phyloP scores from a whole-genome alignment of 306 rosid species.

The Medicago arabica region DNA sequence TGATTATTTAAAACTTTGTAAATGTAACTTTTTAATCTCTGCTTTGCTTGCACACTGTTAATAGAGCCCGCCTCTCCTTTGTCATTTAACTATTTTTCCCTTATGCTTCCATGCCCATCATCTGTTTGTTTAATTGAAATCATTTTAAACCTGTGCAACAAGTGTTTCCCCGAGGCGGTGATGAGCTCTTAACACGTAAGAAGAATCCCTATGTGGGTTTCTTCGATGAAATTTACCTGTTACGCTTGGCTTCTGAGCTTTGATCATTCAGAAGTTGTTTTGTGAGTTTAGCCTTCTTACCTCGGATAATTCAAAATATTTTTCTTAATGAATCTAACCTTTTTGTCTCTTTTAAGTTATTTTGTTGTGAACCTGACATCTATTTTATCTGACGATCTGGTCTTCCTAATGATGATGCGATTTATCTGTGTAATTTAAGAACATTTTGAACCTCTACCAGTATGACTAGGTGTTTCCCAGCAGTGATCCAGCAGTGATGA shows the following conservation, averaged over 20 bases:
- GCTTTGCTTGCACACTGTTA: background rate
- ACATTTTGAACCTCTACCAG: background rate
- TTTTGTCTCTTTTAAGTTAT: rapidly evolving
- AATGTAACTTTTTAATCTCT: background rate
- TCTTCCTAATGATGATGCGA: no score
- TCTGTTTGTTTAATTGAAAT: background rate
- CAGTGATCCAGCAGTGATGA: conserved; percentile 48
- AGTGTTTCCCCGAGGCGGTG: conserved; percentile 19
- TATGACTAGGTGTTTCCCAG: background rate
- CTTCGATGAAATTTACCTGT: conserved; percentile 53
- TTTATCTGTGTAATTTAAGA: no score
- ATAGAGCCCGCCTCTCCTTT: background rate
- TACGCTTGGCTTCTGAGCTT: conserved; percentile 73
- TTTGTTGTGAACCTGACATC: background rate
- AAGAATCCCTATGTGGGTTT: conserved; percentile 28
- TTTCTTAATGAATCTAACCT: background rate
- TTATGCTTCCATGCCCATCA: no score
- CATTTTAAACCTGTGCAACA: background rate
- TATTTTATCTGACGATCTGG: background rate
- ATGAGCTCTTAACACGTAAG: conserved; percentile 61
- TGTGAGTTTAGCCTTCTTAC: no score
- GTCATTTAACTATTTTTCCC: background rate
- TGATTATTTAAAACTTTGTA: background rate
- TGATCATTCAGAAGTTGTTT: background rate
- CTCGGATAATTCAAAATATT: background rate